A percentile compares a stretch with the other conserved stretches of the same genome.
These are phyloP conservation scores for Fusarium lyarnte DNA, from an alignment of 2,329 filamentous ascomycete species.

Conservation along the genomic window DNA sequence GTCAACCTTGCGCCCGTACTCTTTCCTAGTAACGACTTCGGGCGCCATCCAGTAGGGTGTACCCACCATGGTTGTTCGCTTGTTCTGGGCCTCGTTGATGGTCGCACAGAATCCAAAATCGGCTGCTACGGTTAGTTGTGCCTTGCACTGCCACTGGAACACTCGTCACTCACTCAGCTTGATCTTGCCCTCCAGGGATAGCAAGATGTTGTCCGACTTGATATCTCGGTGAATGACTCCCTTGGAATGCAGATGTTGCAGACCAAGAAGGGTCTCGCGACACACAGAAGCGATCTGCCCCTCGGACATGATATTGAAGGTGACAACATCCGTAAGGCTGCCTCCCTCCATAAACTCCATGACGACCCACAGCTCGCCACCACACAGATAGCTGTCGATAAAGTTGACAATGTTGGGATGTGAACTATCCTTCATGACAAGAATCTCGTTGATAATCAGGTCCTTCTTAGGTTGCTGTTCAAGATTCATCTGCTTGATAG, in stretches of 20 bases:
- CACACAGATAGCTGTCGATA: slow-evolving; percentile 93
- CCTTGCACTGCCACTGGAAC: slow-evolving; percentile 36
- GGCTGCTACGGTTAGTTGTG: slow-evolving; percentile 64
- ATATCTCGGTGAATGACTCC: slow-evolving; percentile 98
- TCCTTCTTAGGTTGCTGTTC: slow-evolving; percentile 99
- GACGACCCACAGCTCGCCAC: slow-evolving; percentile 94
- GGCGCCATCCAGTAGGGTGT: slow-evolving; percentile 99
- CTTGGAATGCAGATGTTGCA: slow-evolving; percentile 97
- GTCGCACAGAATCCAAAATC: slow-evolving; percentile 99
- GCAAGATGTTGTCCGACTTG: slow-evolving; percentile 97
- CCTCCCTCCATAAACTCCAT: slow-evolving; percentile 99
- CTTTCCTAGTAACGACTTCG: slow-evolving; percentile 95
- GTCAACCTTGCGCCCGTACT: slow-evolving; percentile 98
- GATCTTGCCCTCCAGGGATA: slow-evolving; percentile 94
- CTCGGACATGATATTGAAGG: slow-evolving; percentile 99
- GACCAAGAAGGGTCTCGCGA: slow-evolving; percentile 87
- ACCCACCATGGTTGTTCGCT: slow-evolving; percentile 98
- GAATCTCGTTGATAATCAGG: slow-evolving; percentile 97
- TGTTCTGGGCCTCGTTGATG: slow-evolving; percentile 96
- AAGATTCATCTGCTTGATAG: slow-evolving; percentile 99
- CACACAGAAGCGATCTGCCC: slow-evolving; percentile 97
- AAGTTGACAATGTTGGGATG: slow-evolving; percentile 99
- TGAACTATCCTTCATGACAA: slow-evolving; percentile 99
- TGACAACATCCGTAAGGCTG: slow-evolving; percentile 96
- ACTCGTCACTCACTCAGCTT: slow-evolving; percentile 81